Base-by-base conservation (phyloP, 345 rosid species). In the Trapa incisa region DNA sequence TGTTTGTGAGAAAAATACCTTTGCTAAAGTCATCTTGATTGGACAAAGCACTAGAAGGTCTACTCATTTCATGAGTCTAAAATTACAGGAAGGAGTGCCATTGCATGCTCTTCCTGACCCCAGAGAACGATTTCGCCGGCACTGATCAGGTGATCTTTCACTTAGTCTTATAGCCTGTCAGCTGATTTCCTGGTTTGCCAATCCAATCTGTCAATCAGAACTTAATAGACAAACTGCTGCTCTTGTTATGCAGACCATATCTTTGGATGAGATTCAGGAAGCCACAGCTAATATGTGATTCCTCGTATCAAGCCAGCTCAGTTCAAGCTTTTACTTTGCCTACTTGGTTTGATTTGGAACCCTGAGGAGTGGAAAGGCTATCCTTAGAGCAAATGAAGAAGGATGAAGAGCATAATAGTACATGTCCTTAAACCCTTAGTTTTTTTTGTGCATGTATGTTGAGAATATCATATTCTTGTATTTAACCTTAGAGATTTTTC, bases 71-170 rank as follows among this genome's bases (percentile, higher is more conserved):
- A 58, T 11, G 37, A 33, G 13, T 58, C 33, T 33, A 32, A 16
- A 58, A 32, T 33, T 71, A 78, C 92, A 94, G 99, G 92, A 94
- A 87, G 80, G 99, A 94, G 76, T 94, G 99, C 76, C 99, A 94
- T 80, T 94, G 99, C 83, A 90, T 94, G 99, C 97, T 94, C 70
- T 94, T 94, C 81, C 87, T 94, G 65, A 94, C 97, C 56, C 88
- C 99, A 3, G 99, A 91, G 17, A 90, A 91, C 72, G 99, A 94
- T 85, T 94, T 94, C 75, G 91, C 96, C 0, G 99, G 99, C 65
- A 68, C 78, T 67, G 99, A 94, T 73, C 97, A 94, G 96, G 99
- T 94, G 77, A 64, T 47, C 69, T n/a, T 60, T 15, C 5, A 1
- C 37, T 13, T 32, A 50, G 68, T 71, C 63, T 47, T 1, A 42